These are phyloP conservation scores for Globisporangium paroecandrum DNA, from an alignment of 352 stramenopile species.

Conservation along the genomic window DNA sequence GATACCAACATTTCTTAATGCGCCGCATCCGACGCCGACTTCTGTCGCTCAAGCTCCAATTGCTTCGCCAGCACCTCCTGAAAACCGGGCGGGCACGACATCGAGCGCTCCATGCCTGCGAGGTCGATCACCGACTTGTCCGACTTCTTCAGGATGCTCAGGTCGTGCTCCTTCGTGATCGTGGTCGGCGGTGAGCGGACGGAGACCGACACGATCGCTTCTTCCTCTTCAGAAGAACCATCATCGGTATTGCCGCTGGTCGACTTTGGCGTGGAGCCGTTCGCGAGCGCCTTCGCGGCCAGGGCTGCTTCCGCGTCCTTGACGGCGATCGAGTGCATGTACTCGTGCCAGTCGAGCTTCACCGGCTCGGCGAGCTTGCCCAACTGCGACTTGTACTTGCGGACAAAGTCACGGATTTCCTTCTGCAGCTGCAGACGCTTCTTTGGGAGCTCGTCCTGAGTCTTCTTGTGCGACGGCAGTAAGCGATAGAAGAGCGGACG, in stretches of 20 bases:
- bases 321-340: slow-evolving; percentile 67
- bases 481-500: slow-evolving; percentile 80
- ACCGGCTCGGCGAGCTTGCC: slow-evolving; percentile 65
- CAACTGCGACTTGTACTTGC: slow-evolving; percentile 58
- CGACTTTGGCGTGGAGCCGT: not conserved
- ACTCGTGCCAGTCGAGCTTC: slow-evolving; percentile 81
- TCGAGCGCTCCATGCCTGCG: slow-evolving; percentile 62
- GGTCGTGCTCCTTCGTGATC: slow-evolving; percentile 76
- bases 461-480: slow-evolving; percentile 72
- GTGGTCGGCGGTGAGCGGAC: slow-evolving; percentile 35
- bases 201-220: slow-evolving; percentile 16
- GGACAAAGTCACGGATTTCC: slow-evolving; percentile 74
- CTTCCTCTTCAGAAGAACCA: slow-evolving; percentile 17
- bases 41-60: slow-evolving; percentile 17
- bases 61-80: slow-evolving; percentile 45
- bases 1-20: not conserved
- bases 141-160: slow-evolving; percentile 75
- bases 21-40: slow-evolving; percentile 2
- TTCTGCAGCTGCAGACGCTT: slow-evolving; percentile 67
- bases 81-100: slow-evolving; percentile 73
- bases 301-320: slow-evolving; percentile 20
- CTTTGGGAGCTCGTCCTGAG: slow-evolving; percentile 70
- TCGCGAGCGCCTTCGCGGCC: slow-evolving; percentile 7
- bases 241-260: not conserved
- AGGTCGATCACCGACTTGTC: slow-evolving; percentile 71